Evolutionary conservation across 1,139 yeast genomes (phyloP).

Genomic region (Taphrina communis): DNA sequence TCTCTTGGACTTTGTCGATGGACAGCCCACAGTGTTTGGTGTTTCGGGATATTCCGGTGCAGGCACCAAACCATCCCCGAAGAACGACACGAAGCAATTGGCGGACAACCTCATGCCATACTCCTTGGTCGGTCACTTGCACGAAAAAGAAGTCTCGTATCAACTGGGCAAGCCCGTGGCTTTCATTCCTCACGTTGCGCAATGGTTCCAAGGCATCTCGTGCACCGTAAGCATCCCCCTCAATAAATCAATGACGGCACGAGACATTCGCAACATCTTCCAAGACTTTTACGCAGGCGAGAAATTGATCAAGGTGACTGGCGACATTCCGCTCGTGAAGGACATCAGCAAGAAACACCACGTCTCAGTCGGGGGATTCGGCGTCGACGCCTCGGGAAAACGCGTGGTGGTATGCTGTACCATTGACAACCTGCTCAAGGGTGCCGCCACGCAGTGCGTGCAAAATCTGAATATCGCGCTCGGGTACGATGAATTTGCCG

Average conservation of each 20-base stretch:
- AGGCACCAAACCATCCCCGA: conserved; percentile 97
- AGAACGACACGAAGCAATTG: conserved; percentile 79
- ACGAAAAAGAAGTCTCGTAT: conserved; percentile 86
- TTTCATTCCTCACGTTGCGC: conserved; percentile 96
- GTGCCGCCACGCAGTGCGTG: conserved; percentile 95
- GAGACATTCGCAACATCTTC: conserved; percentile 83
- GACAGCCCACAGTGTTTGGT: conserved; percentile 86
- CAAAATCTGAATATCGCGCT: conserved; percentile 90
- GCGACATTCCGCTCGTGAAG: conserved; percentile 89
- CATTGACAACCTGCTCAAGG: conserved; percentile 92
- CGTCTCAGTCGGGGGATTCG: conserved; percentile 92
- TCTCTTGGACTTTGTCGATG: conserved; percentile 59
- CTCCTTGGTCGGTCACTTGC: conserved; percentile 93
- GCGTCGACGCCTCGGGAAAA: conserved; percentile 83
- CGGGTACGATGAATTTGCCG: conserved; percentile 92
- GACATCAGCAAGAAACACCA: conserved; percentile 95
- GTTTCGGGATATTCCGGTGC: conserved; percentile 99
- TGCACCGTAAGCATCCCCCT: conserved; percentile 91
- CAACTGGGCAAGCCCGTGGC: conserved; percentile 82
- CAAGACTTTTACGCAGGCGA: conserved; percentile 90
- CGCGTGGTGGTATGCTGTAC: conserved; percentile 94
- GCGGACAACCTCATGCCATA: conserved; percentile 89
- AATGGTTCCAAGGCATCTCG: conserved; percentile 98
- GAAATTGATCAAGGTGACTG: conserved; percentile 78
- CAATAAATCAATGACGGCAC: conserved; percentile 70